A percentile compares a stretch with the other conserved stretches of the same genome.
phyloP scores from a whole-genome alignment of 768 basidiomycete species.

The Boletus sp. region DNA sequence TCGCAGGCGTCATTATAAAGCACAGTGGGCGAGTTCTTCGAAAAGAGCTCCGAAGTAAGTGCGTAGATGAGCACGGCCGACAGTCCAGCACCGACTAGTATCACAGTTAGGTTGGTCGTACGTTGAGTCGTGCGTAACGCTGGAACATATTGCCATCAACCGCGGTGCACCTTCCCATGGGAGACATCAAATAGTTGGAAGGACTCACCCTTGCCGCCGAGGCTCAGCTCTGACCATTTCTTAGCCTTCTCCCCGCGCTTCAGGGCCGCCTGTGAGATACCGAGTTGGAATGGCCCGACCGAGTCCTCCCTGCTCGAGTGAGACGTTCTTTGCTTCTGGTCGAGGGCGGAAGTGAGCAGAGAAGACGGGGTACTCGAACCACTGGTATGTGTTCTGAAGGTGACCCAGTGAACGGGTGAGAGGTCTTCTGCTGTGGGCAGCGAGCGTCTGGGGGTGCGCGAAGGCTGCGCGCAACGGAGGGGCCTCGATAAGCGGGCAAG shows the following conservation, averaged over 20 bases:
- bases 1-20: conserved; percentile 64
- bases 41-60: conserved; percentile 79
- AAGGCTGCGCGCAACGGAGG: conserved; percentile 3
- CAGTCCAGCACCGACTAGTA: conserved; percentile 76
- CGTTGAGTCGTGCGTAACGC: conserved; percentile 42
- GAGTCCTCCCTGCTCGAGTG: conserved; percentile 49
- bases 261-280: conserved; percentile 56
- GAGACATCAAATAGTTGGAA: background rate
- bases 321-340: conserved; percentile 48
- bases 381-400: conserved; percentile 44
- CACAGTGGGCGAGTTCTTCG: conserved; percentile 85
- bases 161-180: background rate
- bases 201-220: conserved; percentile 68
- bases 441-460: background rate
- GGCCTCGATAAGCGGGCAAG: conserved; percentile 7
- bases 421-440: background rate
- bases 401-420: background rate
- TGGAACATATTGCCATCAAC: conserved; percentile 1
- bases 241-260: conserved; percentile 54
- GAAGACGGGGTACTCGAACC: conserved; percentile 47
- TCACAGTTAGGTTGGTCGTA: conserved; percentile 51
- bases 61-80: conserved; percentile 74
- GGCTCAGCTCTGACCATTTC: conserved; percentile 79
- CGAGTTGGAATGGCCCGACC: conserved; percentile 78
- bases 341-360: conserved; percentile 61